Conservation (phyloP, 2,329 filamentous ascomycete genomes). For the Blastomyces parvus region DNA sequence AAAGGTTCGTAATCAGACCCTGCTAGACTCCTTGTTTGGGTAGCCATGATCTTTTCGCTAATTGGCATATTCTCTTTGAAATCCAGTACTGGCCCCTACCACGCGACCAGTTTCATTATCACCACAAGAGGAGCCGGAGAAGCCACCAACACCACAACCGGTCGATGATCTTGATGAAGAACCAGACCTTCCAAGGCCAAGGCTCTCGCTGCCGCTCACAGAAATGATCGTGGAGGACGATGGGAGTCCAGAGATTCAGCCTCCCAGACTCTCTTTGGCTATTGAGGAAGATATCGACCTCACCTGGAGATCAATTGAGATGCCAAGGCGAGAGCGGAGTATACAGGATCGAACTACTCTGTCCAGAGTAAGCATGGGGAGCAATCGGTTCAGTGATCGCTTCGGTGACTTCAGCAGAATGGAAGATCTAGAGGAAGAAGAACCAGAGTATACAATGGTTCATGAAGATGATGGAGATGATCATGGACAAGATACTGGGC, state of each 20-base stretch:
- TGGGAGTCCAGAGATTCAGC: conserved; percentile 26
- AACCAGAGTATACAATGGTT: conserved; percentile 23
- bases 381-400: conserved; percentile 40
- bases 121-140: conserved; percentile 27
- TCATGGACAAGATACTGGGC: conserved; percentile 27
- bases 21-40: conserved; percentile 4
- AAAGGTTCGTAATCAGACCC: conserved; percentile 31
- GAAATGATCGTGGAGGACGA: conserved; percentile 36
- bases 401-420: conserved; percentile 42
- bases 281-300: conserved; percentile 42
- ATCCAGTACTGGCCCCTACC: conserved; percentile 41
- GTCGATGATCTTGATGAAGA: conserved; percentile 43
- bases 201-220: conserved; percentile 40
- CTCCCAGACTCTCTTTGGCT: conserved; percentile 32
- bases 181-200: conserved; percentile 34
- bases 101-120: conserved; percentile 41
- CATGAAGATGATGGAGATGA: conserved; percentile 1
- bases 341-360: conserved; percentile 31
- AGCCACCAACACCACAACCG: conserved; percentile 19
- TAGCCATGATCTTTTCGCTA: background rate
- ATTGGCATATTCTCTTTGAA: background rate
- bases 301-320: conserved; percentile 34
- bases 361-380: conserved; percentile 37
- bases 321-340: conserved; percentile 33
- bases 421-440: conserved; percentile 35